Evolutionary conservation across 73 alveolate genomes (phyloP).

Genomic region (Tetrahymena borealis): DNA sequence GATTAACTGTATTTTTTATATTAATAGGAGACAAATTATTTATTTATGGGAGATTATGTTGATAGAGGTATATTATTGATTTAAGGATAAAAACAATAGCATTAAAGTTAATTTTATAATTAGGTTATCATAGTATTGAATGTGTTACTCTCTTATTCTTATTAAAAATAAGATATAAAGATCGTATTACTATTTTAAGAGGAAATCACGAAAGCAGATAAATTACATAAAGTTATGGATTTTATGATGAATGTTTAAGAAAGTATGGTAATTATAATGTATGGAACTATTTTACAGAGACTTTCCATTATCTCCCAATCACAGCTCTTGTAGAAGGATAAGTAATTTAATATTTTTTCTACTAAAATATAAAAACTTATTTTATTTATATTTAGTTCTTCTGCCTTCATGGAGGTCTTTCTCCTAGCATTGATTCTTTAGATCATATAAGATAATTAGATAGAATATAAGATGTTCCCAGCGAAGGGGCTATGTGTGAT

Average conservation of each 20-base stretch:
- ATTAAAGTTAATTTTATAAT: background rate
- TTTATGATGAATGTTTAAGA: conserved; percentile 59
- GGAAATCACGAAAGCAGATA: conserved; percentile 74
- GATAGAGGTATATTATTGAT: conserved; percentile 22
- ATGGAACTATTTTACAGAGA: conserved; percentile 64
- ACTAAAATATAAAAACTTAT: background rate
- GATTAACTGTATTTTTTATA: background rate
- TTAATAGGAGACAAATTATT: conserved; percentile 16
- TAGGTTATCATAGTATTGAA: conserved; percentile 40
- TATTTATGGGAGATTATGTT: conserved; percentile 61
- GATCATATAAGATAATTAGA: conserved; percentile 78
- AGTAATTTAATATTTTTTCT: background rate
- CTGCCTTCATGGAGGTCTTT: conserved; percentile 92
- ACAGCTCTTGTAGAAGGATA: conserved; percentile 49
- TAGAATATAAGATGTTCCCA: conserved; percentile 78
- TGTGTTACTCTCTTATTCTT: conserved; percentile 21
- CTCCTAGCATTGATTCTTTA: conserved; percentile 83
- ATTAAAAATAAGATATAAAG: conserved; percentile 29
- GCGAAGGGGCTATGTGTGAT: conserved; percentile 76
- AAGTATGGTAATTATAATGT: conserved; percentile 64
- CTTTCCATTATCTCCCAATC: conserved; percentile 42
- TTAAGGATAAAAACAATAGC: background rate
- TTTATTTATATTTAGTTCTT: conserved; percentile 13
- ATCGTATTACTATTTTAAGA: conserved; percentile 54
- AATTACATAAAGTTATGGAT: conserved; percentile 72